phyloP scores from a whole-genome alignment of 2,329 filamentous ascomycete species.

The Fusarium dlaminii region DNA sequence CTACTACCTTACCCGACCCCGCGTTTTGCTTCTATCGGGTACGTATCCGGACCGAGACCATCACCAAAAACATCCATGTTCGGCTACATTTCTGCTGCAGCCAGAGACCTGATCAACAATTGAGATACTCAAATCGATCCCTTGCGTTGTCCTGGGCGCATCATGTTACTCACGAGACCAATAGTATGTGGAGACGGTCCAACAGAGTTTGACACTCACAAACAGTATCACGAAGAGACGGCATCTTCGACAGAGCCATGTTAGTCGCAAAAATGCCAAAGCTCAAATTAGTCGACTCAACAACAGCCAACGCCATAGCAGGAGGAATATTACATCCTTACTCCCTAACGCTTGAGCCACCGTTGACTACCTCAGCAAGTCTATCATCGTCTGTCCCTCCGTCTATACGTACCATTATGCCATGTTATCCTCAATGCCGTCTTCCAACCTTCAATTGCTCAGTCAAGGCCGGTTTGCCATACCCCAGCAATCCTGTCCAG shows the following conservation, averaged over 20 bases:
- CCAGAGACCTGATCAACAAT: slow-evolving; percentile 25
- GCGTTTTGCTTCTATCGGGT: slow-evolving; percentile 29
- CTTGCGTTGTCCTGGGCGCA: neutral
- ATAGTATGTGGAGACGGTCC: neutral
- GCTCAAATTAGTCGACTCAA: neutral
- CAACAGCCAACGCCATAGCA: neutral
- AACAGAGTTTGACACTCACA: neutral
- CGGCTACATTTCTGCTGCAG: slow-evolving; percentile 17
- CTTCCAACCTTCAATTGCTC: neutral
- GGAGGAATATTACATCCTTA: neutral
- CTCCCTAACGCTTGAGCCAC: neutral
- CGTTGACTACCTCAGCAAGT: neutral
- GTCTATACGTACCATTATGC: neutral
- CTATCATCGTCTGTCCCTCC: neutral
- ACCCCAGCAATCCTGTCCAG: neutral
- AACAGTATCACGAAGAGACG: neutral
- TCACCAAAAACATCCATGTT: slow-evolving; percentile 14
- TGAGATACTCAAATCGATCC: slow-evolving; percentile 13
- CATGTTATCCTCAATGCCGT: neutral
- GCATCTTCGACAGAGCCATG: neutral
- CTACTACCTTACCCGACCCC: slow-evolving; percentile 13
- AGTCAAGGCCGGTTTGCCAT: neutral
- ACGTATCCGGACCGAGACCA: slow-evolving; percentile 22
- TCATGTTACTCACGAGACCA: slow-evolving; percentile 5
- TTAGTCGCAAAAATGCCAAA: neutral